phyloP scores from a whole-genome alignment of 345 rosid species.

The Eucalyptus sideroxylon region DNA sequence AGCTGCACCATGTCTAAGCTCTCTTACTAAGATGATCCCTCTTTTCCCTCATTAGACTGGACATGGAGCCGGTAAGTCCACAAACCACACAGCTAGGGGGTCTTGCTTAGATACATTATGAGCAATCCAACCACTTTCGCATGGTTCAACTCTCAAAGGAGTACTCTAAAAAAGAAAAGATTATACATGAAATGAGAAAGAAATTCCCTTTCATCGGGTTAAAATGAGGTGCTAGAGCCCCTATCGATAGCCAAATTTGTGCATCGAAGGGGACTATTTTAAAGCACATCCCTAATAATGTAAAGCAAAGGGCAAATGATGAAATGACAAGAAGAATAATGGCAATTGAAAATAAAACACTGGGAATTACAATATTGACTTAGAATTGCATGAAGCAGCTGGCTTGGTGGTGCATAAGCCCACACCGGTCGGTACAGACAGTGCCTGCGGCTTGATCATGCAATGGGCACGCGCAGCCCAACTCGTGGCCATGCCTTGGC shows the following conservation, averaged over 20 bases:
- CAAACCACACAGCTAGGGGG: not conserved
- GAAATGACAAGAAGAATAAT: not conserved
- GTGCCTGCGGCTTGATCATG: not conserved
- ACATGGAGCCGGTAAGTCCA: not conserved
- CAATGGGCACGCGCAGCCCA: not conserved
- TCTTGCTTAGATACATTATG: not conserved
- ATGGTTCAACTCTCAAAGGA: not conserved
- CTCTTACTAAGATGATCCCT: not conserved
- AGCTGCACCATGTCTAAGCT: not conserved
- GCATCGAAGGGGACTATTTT: not conserved
- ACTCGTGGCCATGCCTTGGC: not conserved
- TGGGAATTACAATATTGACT: not conserved
- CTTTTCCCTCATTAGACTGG: not conserved
- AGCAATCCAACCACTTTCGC: not conserved
- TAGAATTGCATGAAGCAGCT: not conserved
- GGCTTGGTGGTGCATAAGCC: not conserved
- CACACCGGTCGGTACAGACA: not conserved
- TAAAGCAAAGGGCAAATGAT: not conserved
- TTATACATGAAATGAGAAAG: not conserved
- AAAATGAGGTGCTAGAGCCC: not conserved
- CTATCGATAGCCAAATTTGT: not conserved
- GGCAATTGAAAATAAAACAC: not conserved
- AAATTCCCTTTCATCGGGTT: not conserved
- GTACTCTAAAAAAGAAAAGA: not conserved
- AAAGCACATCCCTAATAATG: not conserved